Evolutionary conservation across 1,284 basidiomycete genomes (phyloP).

Genomic region (Porogramme epimiltina): DNA sequence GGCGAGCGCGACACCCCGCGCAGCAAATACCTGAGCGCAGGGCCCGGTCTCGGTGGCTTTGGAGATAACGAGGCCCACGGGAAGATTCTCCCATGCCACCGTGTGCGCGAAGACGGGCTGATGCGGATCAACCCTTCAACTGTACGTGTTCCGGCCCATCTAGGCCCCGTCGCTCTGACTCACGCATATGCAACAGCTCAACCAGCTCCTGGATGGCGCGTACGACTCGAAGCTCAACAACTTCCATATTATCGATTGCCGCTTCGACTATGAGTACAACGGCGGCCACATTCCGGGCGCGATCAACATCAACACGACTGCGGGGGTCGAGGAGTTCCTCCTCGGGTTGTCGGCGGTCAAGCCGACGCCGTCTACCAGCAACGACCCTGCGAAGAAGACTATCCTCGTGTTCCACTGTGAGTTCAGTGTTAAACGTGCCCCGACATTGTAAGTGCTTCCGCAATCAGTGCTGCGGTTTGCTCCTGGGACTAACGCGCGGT

Average conservation of each 20-base stretch:
- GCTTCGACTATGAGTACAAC: constrained; percentile 95
- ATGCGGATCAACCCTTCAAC: constrained; percentile 88
- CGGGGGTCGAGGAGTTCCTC: constrained; percentile 80
- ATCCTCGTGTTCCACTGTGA: constrained; percentile 98
- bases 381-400: constrained; percentile 74
- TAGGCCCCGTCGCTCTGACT: constrained; percentile 7
- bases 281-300: constrained; percentile 95
- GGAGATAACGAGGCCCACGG: constrained; percentile 92
- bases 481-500: constrained; percentile 8
- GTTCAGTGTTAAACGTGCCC: constrained; percentile 93
- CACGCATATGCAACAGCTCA: constrained; percentile 51
- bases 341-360: constrained; percentile 59
- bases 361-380: constrained; percentile 82
- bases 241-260: constrained; percentile 91
- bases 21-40: constrained; percentile 43
- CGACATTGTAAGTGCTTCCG: constrained; percentile 80
- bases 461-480: background rate
- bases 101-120: constrained; percentile 91
- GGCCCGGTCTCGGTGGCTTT: constrained; percentile 55
- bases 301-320: constrained; percentile 88
- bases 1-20: constrained; percentile 33
- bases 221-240: constrained; percentile 67
- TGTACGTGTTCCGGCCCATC: constrained; percentile 41
- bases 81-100: constrained; percentile 93
- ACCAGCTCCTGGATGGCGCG: constrained; percentile 73